Evolutionary conservation across 2,329 filamentous ascomycete genomes (phyloP).

Genomic region (Ophiocordyceps unilateralis): DNA sequence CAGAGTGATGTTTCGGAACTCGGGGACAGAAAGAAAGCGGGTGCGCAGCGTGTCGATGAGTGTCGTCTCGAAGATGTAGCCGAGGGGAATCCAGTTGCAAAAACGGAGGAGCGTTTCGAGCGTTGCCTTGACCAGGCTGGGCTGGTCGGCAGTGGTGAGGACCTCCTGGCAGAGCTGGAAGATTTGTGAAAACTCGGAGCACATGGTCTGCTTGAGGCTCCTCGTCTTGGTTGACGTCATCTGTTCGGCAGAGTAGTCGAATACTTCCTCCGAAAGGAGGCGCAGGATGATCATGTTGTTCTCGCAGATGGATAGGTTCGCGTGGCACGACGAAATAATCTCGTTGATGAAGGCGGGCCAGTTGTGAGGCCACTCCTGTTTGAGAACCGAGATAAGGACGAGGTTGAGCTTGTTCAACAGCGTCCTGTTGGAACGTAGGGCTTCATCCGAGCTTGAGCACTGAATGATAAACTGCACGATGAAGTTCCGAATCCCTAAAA

Average conservation of each 20-base stretch:
- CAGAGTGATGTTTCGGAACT: slow-evolving; percentile 91
- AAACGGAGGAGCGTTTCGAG: slow-evolving; percentile 90
- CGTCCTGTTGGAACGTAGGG: slow-evolving; percentile 66
- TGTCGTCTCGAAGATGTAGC: slow-evolving; percentile 96
- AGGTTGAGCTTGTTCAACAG: slow-evolving; percentile 97
- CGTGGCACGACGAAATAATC: slow-evolving; percentile 91
- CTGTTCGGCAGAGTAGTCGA: slow-evolving; percentile 95
- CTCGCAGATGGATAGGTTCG: slow-evolving; percentile 91
- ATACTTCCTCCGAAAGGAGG: slow-evolving; percentile 91
- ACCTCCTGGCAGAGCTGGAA: slow-evolving; percentile 97
- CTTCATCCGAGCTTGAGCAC: slow-evolving; percentile 78
- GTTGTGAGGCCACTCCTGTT: slow-evolving; percentile 99
- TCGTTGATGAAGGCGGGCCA: slow-evolving; percentile 99
- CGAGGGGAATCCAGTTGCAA: slow-evolving; percentile 96
- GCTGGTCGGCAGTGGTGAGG: slow-evolving; percentile 72
- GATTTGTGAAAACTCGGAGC: slow-evolving; percentile 93
- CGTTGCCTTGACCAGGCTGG: slow-evolving; percentile 86
- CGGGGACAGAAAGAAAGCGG: slow-evolving; percentile 79
- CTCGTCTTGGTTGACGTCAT: slow-evolving; percentile 98
- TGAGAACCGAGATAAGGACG: slow-evolving; percentile 90
- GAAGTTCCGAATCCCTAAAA: slow-evolving; percentile 91
- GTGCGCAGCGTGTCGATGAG: slow-evolving; percentile 89
- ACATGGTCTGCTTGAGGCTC: slow-evolving; percentile 97
- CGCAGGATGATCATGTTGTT: slow-evolving; percentile 99
- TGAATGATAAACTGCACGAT: slow-evolving; percentile 98